Evolutionary conservation across 129 eudicot species (phyloP).

Genomic region (Dittrichia graveolens): DNA sequence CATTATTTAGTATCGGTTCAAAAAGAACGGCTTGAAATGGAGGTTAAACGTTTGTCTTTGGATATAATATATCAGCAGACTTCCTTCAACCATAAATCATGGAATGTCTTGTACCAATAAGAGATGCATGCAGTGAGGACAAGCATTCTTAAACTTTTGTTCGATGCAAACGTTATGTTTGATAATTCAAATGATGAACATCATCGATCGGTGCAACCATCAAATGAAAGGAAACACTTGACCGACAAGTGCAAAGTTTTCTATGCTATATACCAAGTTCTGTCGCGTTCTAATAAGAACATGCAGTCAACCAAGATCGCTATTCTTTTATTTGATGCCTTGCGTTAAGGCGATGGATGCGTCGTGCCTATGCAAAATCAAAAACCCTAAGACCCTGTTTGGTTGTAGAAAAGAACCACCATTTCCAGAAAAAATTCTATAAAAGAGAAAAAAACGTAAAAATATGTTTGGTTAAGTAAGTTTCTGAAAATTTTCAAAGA

Average conservation of each 20-base stretch:
- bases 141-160: constrained; percentile 11
- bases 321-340: too few relatives aligned
- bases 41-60: background rate
- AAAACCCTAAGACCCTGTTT: too few relatives aligned
- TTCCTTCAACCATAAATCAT: constrained; percentile 18
- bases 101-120: background rate
- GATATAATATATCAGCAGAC: constrained; percentile 15
- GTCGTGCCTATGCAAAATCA: too few relatives aligned
- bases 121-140: constrained; percentile 17
- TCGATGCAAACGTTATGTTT: background rate
- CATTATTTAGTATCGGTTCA: background rate
- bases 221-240: constrained; percentile 13
- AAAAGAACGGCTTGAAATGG: background rate
- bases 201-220: background rate
- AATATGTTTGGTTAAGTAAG: too few relatives aligned
- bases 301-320: too few relatives aligned
- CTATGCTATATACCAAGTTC: constrained; percentile 14
- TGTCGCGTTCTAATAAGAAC: background rate
- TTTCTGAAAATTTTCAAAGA: too few relatives aligned
- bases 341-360: too few relatives aligned
- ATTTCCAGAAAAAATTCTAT: too few relatives aligned
- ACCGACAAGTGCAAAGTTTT: background rate
- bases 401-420: too few relatives aligned
- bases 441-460: too few relatives aligned
- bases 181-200: background rate